Conservation (phyloP, 2,329 filamentous ascomycete genomes). For the Capronia epimyces region DNA sequence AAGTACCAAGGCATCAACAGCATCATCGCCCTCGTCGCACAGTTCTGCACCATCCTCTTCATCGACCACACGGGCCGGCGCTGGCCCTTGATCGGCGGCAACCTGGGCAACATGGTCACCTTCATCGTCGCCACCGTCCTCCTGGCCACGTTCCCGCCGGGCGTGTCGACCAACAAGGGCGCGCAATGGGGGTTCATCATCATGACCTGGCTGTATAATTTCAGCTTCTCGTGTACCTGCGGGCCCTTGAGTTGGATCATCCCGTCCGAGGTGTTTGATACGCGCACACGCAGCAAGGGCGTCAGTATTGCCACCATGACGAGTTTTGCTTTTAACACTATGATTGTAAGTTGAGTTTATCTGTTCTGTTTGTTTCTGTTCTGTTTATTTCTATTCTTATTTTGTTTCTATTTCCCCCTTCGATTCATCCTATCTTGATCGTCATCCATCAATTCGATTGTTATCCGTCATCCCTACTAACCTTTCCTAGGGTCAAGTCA, state of each 20-base stretch:
- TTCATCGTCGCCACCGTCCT: conserved; percentile 63
- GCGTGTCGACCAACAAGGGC: conserved; percentile 45
- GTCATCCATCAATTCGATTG: too few relatives aligned
- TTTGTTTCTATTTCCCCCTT: neutral
- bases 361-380: neutral
- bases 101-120: conserved; percentile 63
- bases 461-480: too few relatives aligned
- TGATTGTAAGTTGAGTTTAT: conserved; percentile 49
- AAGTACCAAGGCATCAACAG: conserved; percentile 72
- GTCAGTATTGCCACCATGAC: conserved; percentile 70
- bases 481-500: conserved; percentile 50
- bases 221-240: conserved; percentile 66
- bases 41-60: conserved; percentile 60
- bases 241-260: conserved; percentile 61
- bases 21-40: conserved; percentile 63
- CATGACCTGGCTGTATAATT: conserved; percentile 75
- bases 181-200: conserved; percentile 70
- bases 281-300: conserved; percentile 66
- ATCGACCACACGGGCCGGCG: conserved; percentile 66
- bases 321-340: conserved; percentile 69
- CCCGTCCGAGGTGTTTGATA: conserved; percentile 67
- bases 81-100: conserved; percentile 66
- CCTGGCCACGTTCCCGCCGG: conserved; percentile 58
- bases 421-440: too few relatives aligned
- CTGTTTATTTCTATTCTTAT: neutral